Conservation (phyloP, 768 basidiomycete genomes). For the Amanita jacksonii region DNA sequence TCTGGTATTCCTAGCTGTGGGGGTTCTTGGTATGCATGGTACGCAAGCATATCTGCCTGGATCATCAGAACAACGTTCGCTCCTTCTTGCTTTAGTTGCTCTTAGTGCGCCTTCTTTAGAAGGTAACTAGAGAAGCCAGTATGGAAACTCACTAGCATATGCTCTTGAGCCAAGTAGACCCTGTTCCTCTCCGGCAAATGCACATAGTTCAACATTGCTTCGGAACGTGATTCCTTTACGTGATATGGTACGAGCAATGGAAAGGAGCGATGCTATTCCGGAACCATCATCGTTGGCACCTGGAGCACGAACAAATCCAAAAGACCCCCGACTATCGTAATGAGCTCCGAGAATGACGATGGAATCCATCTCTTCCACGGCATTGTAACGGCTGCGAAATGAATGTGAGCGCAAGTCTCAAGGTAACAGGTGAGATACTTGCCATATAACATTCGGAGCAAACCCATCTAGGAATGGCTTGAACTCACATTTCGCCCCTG, state of each 20-base stretch:
- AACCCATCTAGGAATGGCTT: conserved; percentile 61
- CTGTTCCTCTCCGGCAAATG: conserved; percentile 91
- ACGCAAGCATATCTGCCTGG: conserved; percentile 90
- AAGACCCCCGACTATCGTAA: conserved; percentile 88
- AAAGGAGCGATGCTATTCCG: conserved; percentile 61
- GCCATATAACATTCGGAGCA: conserved; percentile 86
- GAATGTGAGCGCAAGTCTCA: neutral
- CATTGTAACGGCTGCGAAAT: conserved; percentile 42
- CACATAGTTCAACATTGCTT: conserved; percentile 68
- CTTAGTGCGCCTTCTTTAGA: conserved; percentile 24
- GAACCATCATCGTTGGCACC: conserved; percentile 47
- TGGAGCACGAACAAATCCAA: conserved; percentile 62
- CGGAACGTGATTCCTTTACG: conserved; percentile 60
- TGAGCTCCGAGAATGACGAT: conserved; percentile 76
- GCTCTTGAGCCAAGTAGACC: conserved; percentile 70
- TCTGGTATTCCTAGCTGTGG: conserved; percentile 76
- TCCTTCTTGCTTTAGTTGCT: conserved; percentile 41
- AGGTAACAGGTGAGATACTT: conserved; percentile 14
- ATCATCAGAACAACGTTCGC: conserved; percentile 76
- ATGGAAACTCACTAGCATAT: conserved; percentile 57
- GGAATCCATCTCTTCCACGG: conserved; percentile 45
- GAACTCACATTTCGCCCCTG: conserved; percentile 67
- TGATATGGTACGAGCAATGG: conserved; percentile 68
- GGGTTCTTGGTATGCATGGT: conserved; percentile 70
- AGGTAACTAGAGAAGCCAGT: neutral